phyloP scores from a whole-genome alignment of 164 flowering plant species.

The Vitis amurensis region DNA sequence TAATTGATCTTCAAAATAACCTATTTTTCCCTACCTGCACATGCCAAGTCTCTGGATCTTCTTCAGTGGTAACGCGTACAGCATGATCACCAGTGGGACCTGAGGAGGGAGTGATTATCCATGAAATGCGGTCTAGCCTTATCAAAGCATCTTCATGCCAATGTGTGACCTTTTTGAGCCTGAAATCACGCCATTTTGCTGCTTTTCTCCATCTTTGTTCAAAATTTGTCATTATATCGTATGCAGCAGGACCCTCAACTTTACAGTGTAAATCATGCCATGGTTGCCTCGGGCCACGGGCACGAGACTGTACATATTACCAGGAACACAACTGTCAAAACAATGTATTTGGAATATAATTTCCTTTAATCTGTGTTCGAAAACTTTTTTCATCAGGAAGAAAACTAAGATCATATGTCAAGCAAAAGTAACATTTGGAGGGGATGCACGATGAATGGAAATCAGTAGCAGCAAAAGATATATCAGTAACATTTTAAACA shows the following conservation, averaged over 20 bases:
- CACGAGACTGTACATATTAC: slow-evolving; percentile 28
- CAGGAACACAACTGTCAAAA: slow-evolving; percentile 11
- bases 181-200: slow-evolving; percentile 60
- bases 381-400: background rate
- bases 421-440: too few species aligned
- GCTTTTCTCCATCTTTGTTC: slow-evolving; percentile 83
- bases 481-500: too few species aligned
- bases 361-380: background rate
- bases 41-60: slow-evolving; percentile 44
- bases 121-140: slow-evolving; percentile 72
- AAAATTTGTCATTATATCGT: slow-evolving; percentile 70
- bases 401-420: background rate
- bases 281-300: slow-evolving; percentile 70
- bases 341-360: background rate
- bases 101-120: slow-evolving; percentile 58
- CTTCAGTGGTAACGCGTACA: slow-evolving; percentile 26
- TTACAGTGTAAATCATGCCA: slow-evolving; percentile 91
- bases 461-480: too few species aligned
- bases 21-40: slow-evolving; percentile 32
- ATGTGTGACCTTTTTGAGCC: slow-evolving; percentile 46
- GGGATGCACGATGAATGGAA: too few species aligned
- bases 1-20: background rate
- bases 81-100: slow-evolving; percentile 30
- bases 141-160: slow-evolving; percentile 79
- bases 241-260: slow-evolving; percentile 85